Percentiles rank a stretch among this genome's conserved stretches.
phyloP scores from a whole-genome alignment of 139 green algal genomes.

The Tetradesmus obliquus region DNA sequence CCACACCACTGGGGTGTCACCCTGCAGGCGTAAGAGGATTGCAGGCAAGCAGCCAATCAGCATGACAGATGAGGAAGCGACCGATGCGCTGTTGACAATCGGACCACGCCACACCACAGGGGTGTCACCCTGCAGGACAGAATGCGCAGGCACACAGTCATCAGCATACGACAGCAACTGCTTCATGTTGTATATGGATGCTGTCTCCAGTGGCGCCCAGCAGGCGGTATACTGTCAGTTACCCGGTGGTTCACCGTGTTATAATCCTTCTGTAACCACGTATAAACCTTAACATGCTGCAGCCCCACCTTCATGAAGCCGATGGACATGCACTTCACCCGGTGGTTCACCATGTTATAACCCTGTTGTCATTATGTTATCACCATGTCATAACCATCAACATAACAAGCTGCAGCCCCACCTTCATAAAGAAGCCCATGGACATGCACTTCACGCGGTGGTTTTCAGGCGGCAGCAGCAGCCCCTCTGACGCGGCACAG shows the following conservation, averaged over 20 bases:
- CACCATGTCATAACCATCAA: no score
- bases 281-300: no score
- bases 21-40: constrained; percentile 38
- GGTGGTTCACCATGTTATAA: constrained; percentile 60
- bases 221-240: no score
- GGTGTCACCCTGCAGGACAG: constrained; percentile 58
- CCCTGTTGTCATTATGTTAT: no score
- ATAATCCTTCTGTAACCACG: no score
- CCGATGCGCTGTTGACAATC: constrained; percentile 93
- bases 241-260: no score
- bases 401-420: constrained; percentile 6
- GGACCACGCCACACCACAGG: constrained; percentile 90
- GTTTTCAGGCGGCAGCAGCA: constrained; percentile 80
- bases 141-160: no score
- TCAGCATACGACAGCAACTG: no score
- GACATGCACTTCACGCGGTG: constrained; percentile 87
- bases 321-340: constrained; percentile 90
- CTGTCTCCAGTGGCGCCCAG: no score
- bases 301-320: constrained; percentile 80
- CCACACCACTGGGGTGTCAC: constrained; percentile 85
- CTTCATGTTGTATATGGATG: no score
- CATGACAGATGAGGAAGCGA: background rate
- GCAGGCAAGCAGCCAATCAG: background rate
- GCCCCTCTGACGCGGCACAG: constrained; percentile 12
- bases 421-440: constrained; percentile 91